Conservation (phyloP, 345 rosid genomes). For the Gynandropsis gynandra region DNA sequence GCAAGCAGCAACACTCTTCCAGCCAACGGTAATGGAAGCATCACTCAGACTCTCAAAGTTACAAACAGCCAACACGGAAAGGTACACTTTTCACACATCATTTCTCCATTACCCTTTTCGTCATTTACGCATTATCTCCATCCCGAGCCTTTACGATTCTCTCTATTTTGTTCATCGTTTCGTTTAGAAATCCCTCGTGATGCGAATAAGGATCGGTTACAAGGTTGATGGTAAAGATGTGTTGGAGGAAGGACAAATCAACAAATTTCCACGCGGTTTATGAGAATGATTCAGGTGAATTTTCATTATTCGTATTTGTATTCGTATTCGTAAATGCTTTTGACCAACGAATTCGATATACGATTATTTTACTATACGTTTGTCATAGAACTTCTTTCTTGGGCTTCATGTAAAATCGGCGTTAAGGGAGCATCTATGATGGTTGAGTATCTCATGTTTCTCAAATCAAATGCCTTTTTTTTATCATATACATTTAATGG, state of each 20-base stretch:
- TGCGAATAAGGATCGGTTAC: constrained; percentile 84
- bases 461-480: no score
- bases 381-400: no score
- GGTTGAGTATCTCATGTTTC: no score
- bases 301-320: constrained; percentile 15
- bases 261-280: constrained; percentile 67
- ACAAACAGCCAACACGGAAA: constrained; percentile 88
- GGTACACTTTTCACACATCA: constrained; percentile 35
- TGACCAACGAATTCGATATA: no score
- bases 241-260: constrained; percentile 92
- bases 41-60: constrained; percentile 65
- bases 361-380: no score
- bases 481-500: no score
- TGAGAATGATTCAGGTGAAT: constrained; percentile 35
- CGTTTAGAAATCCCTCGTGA: constrained; percentile 90
- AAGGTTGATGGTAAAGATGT: constrained; percentile 63
- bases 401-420: constrained; percentile 19
- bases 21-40: constrained; percentile 47
- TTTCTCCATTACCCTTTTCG: background rate
- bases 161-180: constrained; percentile 14
- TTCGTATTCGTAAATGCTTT: no score
- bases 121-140: background rate
- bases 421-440: background rate
- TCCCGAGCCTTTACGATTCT: background rate
- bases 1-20: constrained; percentile 72